Conservation (phyloP, 2,329 filamentous ascomycete species). For the Fusarium equiseti region DNA sequence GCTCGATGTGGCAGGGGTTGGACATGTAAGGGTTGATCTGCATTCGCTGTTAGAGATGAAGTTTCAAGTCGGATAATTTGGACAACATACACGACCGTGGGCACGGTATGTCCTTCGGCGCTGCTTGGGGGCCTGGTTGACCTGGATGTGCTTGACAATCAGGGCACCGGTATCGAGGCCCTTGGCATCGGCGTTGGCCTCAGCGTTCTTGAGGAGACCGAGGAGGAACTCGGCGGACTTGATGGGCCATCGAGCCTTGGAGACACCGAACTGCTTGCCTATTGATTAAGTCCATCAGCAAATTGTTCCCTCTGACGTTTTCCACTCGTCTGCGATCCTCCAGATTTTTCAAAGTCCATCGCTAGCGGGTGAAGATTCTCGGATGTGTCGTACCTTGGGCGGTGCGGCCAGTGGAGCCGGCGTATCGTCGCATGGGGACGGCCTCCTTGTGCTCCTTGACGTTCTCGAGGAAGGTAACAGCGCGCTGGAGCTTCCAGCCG, state of each 20-base stretch:
- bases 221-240: slow-evolving; percentile 99
- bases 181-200: slow-evolving; percentile 97
- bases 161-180: slow-evolving; percentile 97
- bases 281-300: slow-evolving; percentile 49
- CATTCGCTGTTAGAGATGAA: slow-evolving; percentile 17
- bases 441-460: slow-evolving; percentile 97
- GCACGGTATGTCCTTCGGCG: slow-evolving; percentile 99
- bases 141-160: slow-evolving; percentile 99
- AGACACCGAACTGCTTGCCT: slow-evolving; percentile 99
- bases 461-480: slow-evolving; percentile 97
- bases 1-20: slow-evolving; percentile 99
- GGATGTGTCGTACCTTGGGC: slow-evolving; percentile 86
- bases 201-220: slow-evolving; percentile 96
- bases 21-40: slow-evolving; percentile 99
- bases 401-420: slow-evolving; percentile 93
- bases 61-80: neutral
- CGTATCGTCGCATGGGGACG: slow-evolving; percentile 97
- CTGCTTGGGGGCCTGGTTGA: slow-evolving; percentile 99
- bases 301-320: slow-evolving; percentile 15
- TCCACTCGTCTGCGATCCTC: slow-evolving; percentile 16
- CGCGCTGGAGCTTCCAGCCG: slow-evolving; percentile 97
- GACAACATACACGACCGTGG: slow-evolving; percentile 93
- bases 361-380: slow-evolving; percentile 5
- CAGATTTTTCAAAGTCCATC: slow-evolving; percentile 19
- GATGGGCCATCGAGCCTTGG: slow-evolving; percentile 97